Percentiles rank a stretch among this genome's conserved stretches.
Evolutionary conservation across 306 rosid species (phyloP).

Genomic region (Trifolium dubium): DNA sequence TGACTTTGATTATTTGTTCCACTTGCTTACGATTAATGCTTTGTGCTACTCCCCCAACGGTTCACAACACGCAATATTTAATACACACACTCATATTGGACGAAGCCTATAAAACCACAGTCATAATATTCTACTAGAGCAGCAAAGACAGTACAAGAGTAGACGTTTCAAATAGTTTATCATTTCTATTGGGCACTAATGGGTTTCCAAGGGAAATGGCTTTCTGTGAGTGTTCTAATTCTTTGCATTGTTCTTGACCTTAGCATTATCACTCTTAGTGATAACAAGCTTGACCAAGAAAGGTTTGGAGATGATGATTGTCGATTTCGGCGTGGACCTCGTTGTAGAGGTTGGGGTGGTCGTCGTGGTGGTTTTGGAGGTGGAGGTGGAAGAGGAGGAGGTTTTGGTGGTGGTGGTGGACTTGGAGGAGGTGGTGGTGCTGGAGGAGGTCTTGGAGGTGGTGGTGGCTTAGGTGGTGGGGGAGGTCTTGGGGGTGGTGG

Average conservation of each 20-base stretch:
- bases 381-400: slow-evolving; percentile 41
- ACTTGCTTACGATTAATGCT: slow-evolving; percentile 43
- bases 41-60: slow-evolving; percentile 54
- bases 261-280: slow-evolving; percentile 56
- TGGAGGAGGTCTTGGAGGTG: slow-evolving; percentile 42
- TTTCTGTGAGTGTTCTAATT: slow-evolving; percentile 45
- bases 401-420: background rate
- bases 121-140: background rate
- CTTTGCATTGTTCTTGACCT: slow-evolving; percentile 63
- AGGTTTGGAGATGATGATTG: slow-evolving; percentile 60
- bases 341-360: slow-evolving; percentile 54
- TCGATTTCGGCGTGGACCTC: slow-evolving; percentile 55
- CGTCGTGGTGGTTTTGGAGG: slow-evolving; percentile 44
- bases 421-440: background rate
- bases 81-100: slow-evolving; percentile 18
- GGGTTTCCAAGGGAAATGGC: slow-evolving; percentile 55
- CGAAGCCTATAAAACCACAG: slow-evolving; percentile 52
- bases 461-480: slow-evolving; percentile 49
- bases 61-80: slow-evolving; percentile 49
- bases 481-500: slow-evolving; percentile 44
- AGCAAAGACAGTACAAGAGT: background rate
- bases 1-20: slow-evolving; percentile 40
- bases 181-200: background rate
- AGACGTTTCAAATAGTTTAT: background rate
- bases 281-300: slow-evolving; percentile 52